Base-by-base conservation (phyloP, 345 rosid genomes). In the Euphorbia lathyris region DNA sequence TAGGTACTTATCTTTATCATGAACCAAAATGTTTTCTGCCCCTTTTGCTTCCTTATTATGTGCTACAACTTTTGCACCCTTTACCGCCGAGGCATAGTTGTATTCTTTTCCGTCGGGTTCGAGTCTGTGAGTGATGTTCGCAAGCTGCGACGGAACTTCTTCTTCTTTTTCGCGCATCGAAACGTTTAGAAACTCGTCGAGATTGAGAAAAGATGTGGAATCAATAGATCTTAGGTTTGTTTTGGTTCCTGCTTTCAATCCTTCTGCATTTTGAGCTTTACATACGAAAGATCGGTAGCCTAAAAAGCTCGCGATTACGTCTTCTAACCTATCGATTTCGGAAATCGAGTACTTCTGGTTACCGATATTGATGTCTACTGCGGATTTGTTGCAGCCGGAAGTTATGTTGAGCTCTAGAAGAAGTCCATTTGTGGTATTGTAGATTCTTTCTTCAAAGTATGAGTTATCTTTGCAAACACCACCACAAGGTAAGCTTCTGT, bases 11-110 rank as follows among this genome's bases (percentile, higher is more conserved):
- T 91, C 91, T 58, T 91, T 91, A 80, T 94, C 92, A 60, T 84
- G 83, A 53, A 86, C 97, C 36, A 94, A 78, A 45, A 94, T 86
- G 80, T 94, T 94, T 72, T 76, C 80, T 13, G 98, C 97, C 40
- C 97, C 96, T 83, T 94, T 94, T 0, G 93, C 90, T 76, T 94
- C 98, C 77, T 94, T 94, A 77, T 91, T 94, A 69, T 85, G 87
- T 5, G 88, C 87, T 7, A 91, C 90, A 66, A 90, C 90, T 72
- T 91, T 91, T 20, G 98, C 98, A 26, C 98, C 95, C 65, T 94
- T 94, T 48, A 77, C 65, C 27, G 83, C 86, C 58, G 96, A 89
- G 14, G 97, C 98, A 72, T 86, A 91, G 77, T 91, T 90, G 70
- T 90, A 94, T 56, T 93, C 97, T 0, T 83, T 80, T 34, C 97